Evolutionary conservation across 2,329 filamentous ascomycete genomes (phyloP).

Genomic region (Ophiostoma montium): DNA sequence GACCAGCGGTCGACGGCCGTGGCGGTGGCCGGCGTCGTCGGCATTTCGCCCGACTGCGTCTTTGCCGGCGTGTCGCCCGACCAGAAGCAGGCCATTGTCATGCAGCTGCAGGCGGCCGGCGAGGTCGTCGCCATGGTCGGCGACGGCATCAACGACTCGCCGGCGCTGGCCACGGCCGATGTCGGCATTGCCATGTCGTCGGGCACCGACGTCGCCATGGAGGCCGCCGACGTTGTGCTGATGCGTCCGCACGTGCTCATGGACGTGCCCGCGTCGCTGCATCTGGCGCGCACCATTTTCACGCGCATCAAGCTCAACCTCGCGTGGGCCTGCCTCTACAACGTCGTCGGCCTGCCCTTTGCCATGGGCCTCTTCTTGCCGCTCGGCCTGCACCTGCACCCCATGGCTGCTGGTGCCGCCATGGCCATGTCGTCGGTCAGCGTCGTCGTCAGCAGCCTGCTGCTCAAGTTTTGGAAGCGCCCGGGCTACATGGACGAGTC

Average conservation of each 20-base stretch:
- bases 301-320: conserved; percentile 86
- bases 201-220: conserved; percentile 94
- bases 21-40: conserved; percentile 69
- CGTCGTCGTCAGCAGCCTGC: conserved; percentile 70
- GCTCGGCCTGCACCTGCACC: conserved; percentile 73
- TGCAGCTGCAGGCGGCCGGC: conserved; percentile 57
- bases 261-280: conserved; percentile 76
- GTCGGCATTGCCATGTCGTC: conserved; percentile 86
- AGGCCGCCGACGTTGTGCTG: conserved; percentile 88
- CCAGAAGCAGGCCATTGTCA: conserved; percentile 79
- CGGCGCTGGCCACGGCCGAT: conserved; percentile 81
- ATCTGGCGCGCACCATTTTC: conserved; percentile 77
- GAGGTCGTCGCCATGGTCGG: conserved; percentile 90
- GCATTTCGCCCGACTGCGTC: conserved; percentile 62
- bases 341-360: conserved; percentile 78
- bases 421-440: conserved; percentile 88
- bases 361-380: conserved; percentile 95
- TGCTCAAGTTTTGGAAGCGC: conserved; percentile 75
- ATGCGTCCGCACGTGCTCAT: conserved; percentile 89
- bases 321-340: conserved; percentile 86
- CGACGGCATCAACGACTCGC: conserved; percentile 96
- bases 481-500: conserved; percentile 76
- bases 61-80: conserved; percentile 80
- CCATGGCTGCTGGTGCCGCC: conserved; percentile 85
- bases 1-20: conserved; percentile 76